Percentiles rank a stretch among this genome's conserved stretches.
These are phyloP conservation scores for Solanum etuberosum DNA, from an alignment of 257 asterid species.

Conservation along the genomic window DNA sequence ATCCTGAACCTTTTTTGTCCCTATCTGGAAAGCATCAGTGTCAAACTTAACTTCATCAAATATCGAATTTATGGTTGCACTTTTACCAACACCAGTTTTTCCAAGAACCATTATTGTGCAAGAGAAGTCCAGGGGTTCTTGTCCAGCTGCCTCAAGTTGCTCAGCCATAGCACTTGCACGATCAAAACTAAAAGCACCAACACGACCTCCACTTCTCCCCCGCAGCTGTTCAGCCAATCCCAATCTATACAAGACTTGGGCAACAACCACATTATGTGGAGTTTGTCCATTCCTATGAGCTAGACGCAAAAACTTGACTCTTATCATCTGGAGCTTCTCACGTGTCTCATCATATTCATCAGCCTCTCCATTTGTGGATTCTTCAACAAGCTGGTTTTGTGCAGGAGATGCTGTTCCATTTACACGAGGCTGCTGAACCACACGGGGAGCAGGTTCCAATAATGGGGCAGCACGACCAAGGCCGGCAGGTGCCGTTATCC, in stretches of 20 bases:
- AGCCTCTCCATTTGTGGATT: slow-evolving; percentile 55
- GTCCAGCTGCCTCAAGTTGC: slow-evolving; percentile 94
- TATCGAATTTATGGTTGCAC: slow-evolving; percentile 95
- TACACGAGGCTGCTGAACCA: slow-evolving; percentile 64
- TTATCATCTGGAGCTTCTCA: slow-evolving; percentile 97
- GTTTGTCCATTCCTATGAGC: slow-evolving; percentile 97
- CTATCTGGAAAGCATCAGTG: slow-evolving; percentile 79
- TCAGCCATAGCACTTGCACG: slow-evolving; percentile 99
- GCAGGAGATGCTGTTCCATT: slow-evolving; percentile 59
- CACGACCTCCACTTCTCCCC: slow-evolving; percentile 89
- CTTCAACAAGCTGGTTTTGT: slow-evolving; percentile 67
- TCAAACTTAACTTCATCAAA: slow-evolving; percentile 76
- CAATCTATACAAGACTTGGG: slow-evolving; percentile 90
- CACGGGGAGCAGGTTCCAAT: slow-evolving; percentile 65
- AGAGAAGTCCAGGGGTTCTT: slow-evolving; percentile 85
- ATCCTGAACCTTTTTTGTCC: slow-evolving; percentile 95
- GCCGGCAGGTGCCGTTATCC: slow-evolving; percentile 51
- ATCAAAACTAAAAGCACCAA: slow-evolving; percentile 85
- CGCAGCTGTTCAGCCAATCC: slow-evolving; percentile 96
- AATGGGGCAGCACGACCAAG: slow-evolving; percentile 85
- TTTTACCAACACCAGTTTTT: slow-evolving; percentile 96
- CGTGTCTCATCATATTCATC: slow-evolving; percentile 98
- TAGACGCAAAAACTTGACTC: slow-evolving; percentile 91
- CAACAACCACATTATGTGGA: slow-evolving; percentile 96
- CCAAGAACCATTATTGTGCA: slow-evolving; percentile 99